Percentiles rank a stretch among this genome's conserved stretches.
Evolutionary conservation across 2,329 filamentous ascomycete genomes (phyloP).

Genomic region (Simplicillium sp.): DNA sequence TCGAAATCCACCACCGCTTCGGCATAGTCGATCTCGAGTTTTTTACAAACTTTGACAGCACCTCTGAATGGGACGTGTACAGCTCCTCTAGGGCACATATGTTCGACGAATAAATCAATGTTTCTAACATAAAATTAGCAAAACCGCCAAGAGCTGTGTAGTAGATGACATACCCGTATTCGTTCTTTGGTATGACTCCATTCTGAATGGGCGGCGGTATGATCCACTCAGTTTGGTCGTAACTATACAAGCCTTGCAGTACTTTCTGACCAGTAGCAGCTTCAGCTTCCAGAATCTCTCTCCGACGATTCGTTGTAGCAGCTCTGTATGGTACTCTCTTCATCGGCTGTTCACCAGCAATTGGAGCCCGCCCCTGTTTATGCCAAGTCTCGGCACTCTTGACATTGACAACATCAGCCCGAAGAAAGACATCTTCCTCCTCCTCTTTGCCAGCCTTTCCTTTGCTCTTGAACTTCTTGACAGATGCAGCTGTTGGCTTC

Average conservation of each 20-base stretch:
- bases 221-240: conserved; percentile 89
- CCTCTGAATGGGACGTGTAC: conserved; percentile 75
- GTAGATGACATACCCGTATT: conserved; percentile 51
- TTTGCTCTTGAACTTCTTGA: conserved; percentile 65
- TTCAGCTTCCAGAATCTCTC: conserved; percentile 81
- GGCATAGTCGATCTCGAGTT: conserved; percentile 77
- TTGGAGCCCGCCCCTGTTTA: conserved; percentile 79
- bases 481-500: conserved; percentile 54
- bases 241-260: conserved; percentile 75
- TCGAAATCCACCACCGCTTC: conserved; percentile 96
- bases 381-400: conserved; percentile 96
- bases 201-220: conserved; percentile 79
- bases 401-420: conserved; percentile 72
- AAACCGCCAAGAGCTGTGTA: no score
- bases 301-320: conserved; percentile 76
- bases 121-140: conserved; percentile 37
- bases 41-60: conserved; percentile 70
- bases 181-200: conserved; percentile 85
- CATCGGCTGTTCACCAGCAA: conserved; percentile 60
- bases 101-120: conserved; percentile 88
- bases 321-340: conserved; percentile 87
- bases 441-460: conserved; percentile 65
- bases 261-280: conserved; percentile 73
- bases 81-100: conserved; percentile 81
- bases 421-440: conserved; percentile 71